These are phyloP conservation scores for bread wheat (Triticum aestivum) DNA, from an alignment of 176 grass and related monocot genomes.

Conservation along the genomic window IWGSC_CS_RefSeq_v2.1 NC_057807.1:225127960-225128459, in stretches of 20 bases:
- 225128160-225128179: too few species aligned
- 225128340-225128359: not conserved
- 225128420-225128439: slow-evolving; percentile 90
- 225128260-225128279: slow-evolving; percentile 11
- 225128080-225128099: not conserved
- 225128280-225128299: not conserved
- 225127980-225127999: not conserved
- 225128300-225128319: not conserved
- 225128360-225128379: not conserved
- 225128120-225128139: not conserved
- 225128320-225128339: slow-evolving; percentile 14
- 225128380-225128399: slow-evolving; percentile 1
- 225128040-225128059: not conserved
- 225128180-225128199: too few species aligned
- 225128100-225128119: not conserved
- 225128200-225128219: not conserved
- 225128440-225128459: slow-evolving; percentile 96
- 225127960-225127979: slow-evolving; percentile 19
- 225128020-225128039: not conserved
- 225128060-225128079: not conserved
- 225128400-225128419: slow-evolving; percentile 36
- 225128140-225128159: not conserved
- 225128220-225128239: not conserved
- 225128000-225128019: slow-evolving; percentile 2
- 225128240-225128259: not conserved